These are phyloP conservation scores for Kazachstania martiniae DNA, from an alignment of 805 yeast genomes.

Conservation along the genomic window DNA sequence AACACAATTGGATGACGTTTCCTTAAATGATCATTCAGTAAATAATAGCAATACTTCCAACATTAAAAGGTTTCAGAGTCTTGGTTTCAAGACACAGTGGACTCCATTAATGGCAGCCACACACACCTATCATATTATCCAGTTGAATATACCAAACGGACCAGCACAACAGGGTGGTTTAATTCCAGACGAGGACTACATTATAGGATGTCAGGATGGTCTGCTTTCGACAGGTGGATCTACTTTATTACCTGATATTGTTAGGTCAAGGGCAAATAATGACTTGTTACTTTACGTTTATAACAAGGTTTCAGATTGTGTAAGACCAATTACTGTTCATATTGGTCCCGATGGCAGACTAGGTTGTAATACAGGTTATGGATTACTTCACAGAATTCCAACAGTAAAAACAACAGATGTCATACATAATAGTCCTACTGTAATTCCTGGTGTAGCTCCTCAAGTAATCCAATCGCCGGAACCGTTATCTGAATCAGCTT, in stretches of 20 bases:
- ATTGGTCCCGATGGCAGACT: constrained; percentile 75
- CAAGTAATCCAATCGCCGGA: background rate
- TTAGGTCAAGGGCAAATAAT: constrained; percentile 39
- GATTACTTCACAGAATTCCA: constrained; percentile 79
- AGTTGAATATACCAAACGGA: constrained; percentile 52
- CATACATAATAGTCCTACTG: too few species aligned
- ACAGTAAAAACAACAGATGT: constrained; percentile 20
- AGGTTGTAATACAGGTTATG: constrained; percentile 95
- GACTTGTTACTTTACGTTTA: constrained; percentile 59
- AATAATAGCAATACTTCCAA: constrained; percentile 11
- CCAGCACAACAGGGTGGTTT: constrained; percentile 82
- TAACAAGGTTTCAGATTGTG: constrained; percentile 76
- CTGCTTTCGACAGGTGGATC: constrained; percentile 82
- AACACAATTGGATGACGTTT: constrained; percentile 16
- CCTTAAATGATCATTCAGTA: constrained; percentile 18
- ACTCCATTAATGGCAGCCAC: constrained; percentile 67
- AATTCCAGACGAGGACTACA: constrained; percentile 76
- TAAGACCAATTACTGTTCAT: constrained; percentile 77
- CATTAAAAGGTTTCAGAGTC: constrained; percentile 30
- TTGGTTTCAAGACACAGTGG: constrained; percentile 68
- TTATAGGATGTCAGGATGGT: constrained; percentile 83
- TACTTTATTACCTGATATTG: constrained; percentile 56
- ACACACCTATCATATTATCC: constrained; percentile 77
- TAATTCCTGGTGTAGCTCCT: too few species aligned
- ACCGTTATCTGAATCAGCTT: constrained; percentile 9